phyloP scores from a whole-genome alignment of 2,329 filamentous ascomycete genomes.

The Pseudocercospora pini-densiflorae region DNA sequence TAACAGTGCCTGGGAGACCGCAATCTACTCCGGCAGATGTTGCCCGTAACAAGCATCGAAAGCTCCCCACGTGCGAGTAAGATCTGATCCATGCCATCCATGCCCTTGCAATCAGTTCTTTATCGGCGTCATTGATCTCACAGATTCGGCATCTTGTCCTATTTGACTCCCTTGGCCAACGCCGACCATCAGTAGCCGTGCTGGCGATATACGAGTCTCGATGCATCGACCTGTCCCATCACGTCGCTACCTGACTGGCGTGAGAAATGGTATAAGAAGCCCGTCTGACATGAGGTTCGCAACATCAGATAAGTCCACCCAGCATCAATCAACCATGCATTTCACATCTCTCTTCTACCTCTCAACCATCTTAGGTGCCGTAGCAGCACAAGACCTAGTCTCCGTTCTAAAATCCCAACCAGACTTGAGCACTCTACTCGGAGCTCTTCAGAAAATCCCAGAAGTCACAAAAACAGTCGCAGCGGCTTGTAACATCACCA shows the following conservation, averaged over 20 bases:
- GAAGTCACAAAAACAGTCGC: slow-evolving; percentile 22
- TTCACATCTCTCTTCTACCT: neutral
- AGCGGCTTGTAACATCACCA: slow-evolving; percentile 55
- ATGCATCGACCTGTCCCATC: neutral
- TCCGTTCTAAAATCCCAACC: slow-evolving; percentile 18
- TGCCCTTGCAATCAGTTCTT: slow-evolving; percentile 7
- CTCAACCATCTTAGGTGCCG: neutral
- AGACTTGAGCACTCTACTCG: slow-evolving; percentile 24
- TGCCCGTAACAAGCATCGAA: neutral
- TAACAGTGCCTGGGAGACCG: neutral
- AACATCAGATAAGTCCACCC: neutral
- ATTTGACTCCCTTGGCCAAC: slow-evolving; percentile 4
- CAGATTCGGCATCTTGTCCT: neutral
- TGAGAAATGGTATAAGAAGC: neutral
- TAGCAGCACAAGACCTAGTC: slow-evolving; percentile 21
- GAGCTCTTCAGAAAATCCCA: slow-evolving; percentile 27
- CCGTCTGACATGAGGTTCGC: neutral
- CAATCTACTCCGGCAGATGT: neutral
- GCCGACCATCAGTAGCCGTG: neutral
- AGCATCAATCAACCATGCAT: neutral
- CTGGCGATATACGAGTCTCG: neutral
- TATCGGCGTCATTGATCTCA: slow-evolving; percentile 4
- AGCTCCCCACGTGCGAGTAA: neutral
- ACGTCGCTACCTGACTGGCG: neutral
- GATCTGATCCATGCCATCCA: slow-evolving; percentile 2